Base-by-base conservation (phyloP, 2,329 filamentous ascomycete genomes). In the Monascus ruber region DNA sequence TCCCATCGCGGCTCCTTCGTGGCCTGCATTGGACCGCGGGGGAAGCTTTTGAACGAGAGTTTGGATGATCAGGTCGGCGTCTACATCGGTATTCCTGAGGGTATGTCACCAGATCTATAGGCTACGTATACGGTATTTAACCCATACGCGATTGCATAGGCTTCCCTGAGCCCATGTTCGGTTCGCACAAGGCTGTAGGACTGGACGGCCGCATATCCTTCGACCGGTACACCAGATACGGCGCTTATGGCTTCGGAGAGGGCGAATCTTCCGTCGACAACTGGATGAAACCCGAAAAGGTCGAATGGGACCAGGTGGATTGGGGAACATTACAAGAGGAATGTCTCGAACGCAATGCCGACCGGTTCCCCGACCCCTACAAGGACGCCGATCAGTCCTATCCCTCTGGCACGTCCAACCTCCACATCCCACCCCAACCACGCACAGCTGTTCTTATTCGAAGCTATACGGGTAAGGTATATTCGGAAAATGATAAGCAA, bases 391-490 rank as follows among this genome's bases (percentile, higher is more conserved):
- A 36, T 26, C 47, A 34, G 31, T 29, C 38, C 36, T 40, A 37
- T 28, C 35, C 4, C 4, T 44, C 42, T 26, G 29, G 36, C 35
- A 26, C 17, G 31, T n/a, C 29, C 34, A 37, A 34, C 11, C 26
- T 10, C 42, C 39, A 42, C 45, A 44, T 36, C 36, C 33, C 42
- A 56, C 49, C 65, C 64, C 36, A 62, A 63, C 63, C 73, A 0
- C 74, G 84, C 25, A 88, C 84, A 1, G 87, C 84, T 4, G 73
- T 94, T 5, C 76, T 95, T 1, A 73, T 95, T 26, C 76, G 88
- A 24, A 83, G 82, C 37, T 94, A 85, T 83, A 78, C 81, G 46
- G 82, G 84, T 47, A 93, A 83, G 49, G 52, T 76, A n/a, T 95
- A 86, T 69, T 77, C 77, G 8, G 76, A 83, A 35, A 84, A 94